These are phyloP conservation scores for Globisporangium spinosum DNA, from an alignment of 352 stramenopile genomes.

Conservation along the genomic window DNA sequence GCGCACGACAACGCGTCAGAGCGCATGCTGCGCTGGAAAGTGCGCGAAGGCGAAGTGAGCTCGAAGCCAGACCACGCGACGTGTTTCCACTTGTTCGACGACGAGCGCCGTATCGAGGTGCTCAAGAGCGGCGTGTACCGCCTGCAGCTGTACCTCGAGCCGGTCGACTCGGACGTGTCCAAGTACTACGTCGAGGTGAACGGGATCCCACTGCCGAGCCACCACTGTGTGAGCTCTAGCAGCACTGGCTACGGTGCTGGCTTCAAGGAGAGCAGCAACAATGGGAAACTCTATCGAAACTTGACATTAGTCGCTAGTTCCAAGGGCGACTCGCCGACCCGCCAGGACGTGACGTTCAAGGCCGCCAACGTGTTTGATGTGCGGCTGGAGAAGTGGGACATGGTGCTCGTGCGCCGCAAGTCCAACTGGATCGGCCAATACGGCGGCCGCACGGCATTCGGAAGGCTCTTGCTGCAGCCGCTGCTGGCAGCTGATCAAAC, in stretches of 20 bases:
- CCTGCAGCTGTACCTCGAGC: constrained; percentile 11
- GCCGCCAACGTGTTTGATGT: constrained; percentile 5
- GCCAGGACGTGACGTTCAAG: background rate
- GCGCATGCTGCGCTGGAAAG: background rate
- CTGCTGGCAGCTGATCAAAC: background rate
- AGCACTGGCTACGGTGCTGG: background rate
- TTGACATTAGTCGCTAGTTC: background rate
- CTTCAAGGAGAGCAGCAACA: background rate
- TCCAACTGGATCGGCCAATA: constrained; percentile 9
- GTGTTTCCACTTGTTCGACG: constrained; percentile 4
- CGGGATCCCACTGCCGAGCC: background rate
- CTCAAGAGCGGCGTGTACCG: constrained; percentile 13
- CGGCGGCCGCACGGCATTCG: constrained; percentile 9
- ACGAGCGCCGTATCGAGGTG: constrained; percentile 6
- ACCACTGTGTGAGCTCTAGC: background rate
- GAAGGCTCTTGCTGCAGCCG: constrained; percentile 6
- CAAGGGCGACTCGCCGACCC: background rate
- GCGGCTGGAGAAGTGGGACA: constrained; percentile 14
- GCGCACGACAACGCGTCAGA: background rate
- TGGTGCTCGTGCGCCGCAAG: constrained; percentile 9
- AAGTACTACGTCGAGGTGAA: constrained; percentile 15
- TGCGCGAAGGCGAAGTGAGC: background rate
- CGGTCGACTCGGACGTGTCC: background rate
- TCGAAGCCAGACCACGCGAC: background rate
- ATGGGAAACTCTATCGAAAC: background rate